Evolutionary conservation across 345 rosid species (phyloP).

Genomic region (Stellera chamaejasme): DNA sequence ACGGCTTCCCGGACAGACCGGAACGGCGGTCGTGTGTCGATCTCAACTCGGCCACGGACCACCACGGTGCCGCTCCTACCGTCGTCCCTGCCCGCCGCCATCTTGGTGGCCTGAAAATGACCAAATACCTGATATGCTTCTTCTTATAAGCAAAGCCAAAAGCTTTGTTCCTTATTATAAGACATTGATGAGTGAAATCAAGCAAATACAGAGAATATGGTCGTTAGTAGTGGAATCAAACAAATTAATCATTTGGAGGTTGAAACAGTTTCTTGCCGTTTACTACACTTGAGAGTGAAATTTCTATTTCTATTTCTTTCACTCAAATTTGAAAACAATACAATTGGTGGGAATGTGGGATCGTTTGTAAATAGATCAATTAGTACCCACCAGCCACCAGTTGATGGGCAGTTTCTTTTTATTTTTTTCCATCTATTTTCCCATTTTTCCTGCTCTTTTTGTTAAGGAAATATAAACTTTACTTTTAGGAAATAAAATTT

Average conservation of each 20-base stretch:
- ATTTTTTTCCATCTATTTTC: too few relatives aligned
- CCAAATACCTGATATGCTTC: not conserved
- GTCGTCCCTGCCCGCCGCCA: constrained; percentile 10
- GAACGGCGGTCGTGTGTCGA: constrained; percentile 71
- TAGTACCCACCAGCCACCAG: not conserved
- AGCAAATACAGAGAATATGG: constrained; percentile 1
- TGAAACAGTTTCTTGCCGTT: constrained; percentile 37
- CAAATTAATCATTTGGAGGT: not conserved
- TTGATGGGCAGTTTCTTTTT: too few relatives aligned
- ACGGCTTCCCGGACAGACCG: constrained; percentile 78
- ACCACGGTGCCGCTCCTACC: constrained; percentile 4
- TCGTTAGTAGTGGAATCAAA: constrained; percentile 14
- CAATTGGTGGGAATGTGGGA: constrained; percentile 5
- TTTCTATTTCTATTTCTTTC: constrained; percentile 9
- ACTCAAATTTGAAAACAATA: constrained; percentile 9
- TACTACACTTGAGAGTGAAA: constrained; percentile 38
- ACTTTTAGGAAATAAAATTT: too few relatives aligned
- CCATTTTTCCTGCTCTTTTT: too few relatives aligned
- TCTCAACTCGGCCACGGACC: constrained; percentile 40
- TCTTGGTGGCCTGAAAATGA: not conserved
- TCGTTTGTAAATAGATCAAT: not conserved
- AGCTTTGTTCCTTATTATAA: too few relatives aligned
- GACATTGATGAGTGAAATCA: not conserved
- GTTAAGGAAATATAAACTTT: too few relatives aligned
- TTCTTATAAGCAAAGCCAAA: not conserved